Evolutionary conservation across 1,284 basidiomycete genomes (phyloP).

Genomic region (Ustilago curta): DNA sequence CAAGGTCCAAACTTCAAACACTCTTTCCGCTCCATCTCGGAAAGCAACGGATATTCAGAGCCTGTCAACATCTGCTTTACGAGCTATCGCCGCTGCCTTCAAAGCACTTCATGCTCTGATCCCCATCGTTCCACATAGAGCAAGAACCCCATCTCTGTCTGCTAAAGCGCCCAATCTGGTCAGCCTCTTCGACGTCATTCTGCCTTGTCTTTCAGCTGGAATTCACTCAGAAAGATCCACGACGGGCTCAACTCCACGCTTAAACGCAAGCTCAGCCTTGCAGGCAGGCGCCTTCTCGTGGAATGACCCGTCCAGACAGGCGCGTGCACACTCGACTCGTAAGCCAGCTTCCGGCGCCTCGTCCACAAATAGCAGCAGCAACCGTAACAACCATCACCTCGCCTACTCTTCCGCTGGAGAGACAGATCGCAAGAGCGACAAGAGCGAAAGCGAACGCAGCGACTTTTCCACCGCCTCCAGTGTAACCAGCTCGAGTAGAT

Average conservation of each 20-base stretch:
- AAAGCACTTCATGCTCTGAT: slow-evolving; percentile 34
- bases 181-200: slow-evolving; percentile 18
- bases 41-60: slow-evolving; percentile 6
- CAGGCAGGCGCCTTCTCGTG: slow-evolving; percentile 27
- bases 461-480: slow-evolving; percentile 34
- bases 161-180: background rate
- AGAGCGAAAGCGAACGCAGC: slow-evolving; percentile 44
- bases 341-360: too few species aligned
- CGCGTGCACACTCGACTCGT: background rate
- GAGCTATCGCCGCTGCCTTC: slow-evolving; percentile 40
- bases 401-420: slow-evolving; percentile 19
- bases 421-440: slow-evolving; percentile 36
- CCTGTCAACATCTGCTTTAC: slow-evolving; percentile 21
- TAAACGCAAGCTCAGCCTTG: slow-evolving; percentile 2
- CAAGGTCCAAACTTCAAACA: slow-evolving; percentile 17
- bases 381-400: background rate
- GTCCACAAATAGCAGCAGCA: background rate
- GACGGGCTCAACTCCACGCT: slow-evolving; percentile 7
- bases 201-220: slow-evolving; percentile 28
- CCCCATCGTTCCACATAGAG: slow-evolving; percentile 7
- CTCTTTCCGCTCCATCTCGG: background rate
- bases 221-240: background rate
- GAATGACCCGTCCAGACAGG: background rate
- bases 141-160: background rate
- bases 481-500: slow-evolving; percentile 1